Evolutionary conservation across 2,329 filamentous ascomycete genomes (phyloP), one percentile per base, ranked within the genome.

Genomic region (Phaeomoniella chlamydospora): DNA sequence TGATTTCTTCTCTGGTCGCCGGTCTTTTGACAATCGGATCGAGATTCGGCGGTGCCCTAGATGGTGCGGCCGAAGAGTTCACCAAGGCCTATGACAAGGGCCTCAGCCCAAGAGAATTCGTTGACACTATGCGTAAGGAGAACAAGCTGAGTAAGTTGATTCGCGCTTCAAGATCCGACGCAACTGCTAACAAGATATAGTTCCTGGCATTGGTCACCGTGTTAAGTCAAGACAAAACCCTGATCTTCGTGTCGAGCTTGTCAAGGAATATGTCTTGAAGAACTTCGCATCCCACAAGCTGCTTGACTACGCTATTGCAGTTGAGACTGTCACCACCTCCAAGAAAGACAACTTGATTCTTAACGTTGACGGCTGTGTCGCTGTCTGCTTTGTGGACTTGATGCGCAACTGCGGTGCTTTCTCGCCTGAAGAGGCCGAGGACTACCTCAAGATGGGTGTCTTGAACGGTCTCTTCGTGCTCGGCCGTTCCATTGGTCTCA

Each of bases 321-420:
- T 98, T 49, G 90, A 98, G 76, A 83, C 82, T 9, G 90, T 98
- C 46, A 98, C 90, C 38, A 98, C 90, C 35, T 94, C 86, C 47
- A 98, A 98, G 83, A 98, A 98, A 76, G 90, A 98, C 70, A 98
- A 96, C 74, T 77, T 98, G 50, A 98, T 98, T 53, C 79, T 98
- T 55, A 98, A 98, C 72, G 90, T 98, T 41, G 90, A 96, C 58
- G 90, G 90, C 53, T 94, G 85, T 62, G 82, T 98, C 55, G 90
- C 90, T 48, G 90, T 98, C 59, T 94, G 87, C 80, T 98, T 98
- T 58, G 87, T 98, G 47, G 90, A 98, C 56, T 72, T 98, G 45
- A 72, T 98, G 65, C 84, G 90, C 65, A 94, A 94, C 76, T 94
- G 87, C 60, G 90, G 90, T 61, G 88, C 90, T 38, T 98, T 98